These are phyloP conservation scores for Spencermartinsiella europaea DNA, from an alignment of 805 yeast genomes.

Conservation along the genomic window DNA sequence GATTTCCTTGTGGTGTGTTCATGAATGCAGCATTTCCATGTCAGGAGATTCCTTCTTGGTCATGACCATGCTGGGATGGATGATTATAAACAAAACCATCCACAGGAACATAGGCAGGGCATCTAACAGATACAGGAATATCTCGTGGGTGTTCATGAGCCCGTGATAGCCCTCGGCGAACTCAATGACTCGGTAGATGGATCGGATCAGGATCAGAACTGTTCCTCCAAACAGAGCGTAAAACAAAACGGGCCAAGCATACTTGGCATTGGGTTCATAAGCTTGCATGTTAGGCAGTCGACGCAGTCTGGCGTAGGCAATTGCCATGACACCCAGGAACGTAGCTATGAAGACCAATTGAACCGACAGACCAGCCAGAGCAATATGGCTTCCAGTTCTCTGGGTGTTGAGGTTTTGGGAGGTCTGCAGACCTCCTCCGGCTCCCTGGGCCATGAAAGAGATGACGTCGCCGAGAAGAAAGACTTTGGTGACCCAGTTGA, in stretches of 20 bases:
- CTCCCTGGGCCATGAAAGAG: conserved; percentile 62
- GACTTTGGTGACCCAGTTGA: conserved; percentile 54
- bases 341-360: conserved; percentile 67
- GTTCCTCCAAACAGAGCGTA: conserved; percentile 35
- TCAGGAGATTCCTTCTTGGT: neutral
- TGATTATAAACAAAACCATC: neutral
- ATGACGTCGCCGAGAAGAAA: conserved; percentile 66
- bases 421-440: conserved; percentile 64
- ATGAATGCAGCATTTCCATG: neutral
- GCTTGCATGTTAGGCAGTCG: neutral
- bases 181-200: conserved; percentile 70
- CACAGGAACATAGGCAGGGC: conserved; percentile 15
- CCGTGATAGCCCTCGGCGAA: conserved; percentile 69
- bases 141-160: conserved; percentile 32
- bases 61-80: conserved; percentile 1
- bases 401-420: conserved; percentile 31
- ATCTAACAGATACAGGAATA: conserved; percentile 18
- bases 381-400: conserved; percentile 50
- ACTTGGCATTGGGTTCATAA: conserved; percentile 4
- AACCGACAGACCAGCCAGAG: conserved; percentile 72
- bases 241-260: conserved; percentile 10
- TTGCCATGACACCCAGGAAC: conserved; percentile 48
- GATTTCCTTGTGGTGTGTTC: too few species aligned
- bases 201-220: conserved; percentile 55
- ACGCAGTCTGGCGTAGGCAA: conserved; percentile 13